Evolutionary conservation across 2,329 filamentous ascomycete genomes (phyloP).

Genomic region (Pseudogymnoascus sp.): DNA sequence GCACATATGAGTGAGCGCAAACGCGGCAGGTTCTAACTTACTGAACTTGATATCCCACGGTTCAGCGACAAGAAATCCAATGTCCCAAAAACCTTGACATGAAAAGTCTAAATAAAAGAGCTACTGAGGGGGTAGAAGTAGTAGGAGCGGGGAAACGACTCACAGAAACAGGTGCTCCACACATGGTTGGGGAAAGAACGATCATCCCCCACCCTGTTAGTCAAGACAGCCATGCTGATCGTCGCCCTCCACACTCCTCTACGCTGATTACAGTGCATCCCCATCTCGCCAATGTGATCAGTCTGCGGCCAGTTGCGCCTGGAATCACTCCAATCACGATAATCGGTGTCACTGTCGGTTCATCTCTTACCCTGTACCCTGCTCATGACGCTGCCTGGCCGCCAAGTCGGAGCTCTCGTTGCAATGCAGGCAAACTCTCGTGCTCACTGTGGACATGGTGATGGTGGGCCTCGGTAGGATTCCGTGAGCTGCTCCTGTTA

Average conservation of each 20-base stretch:
- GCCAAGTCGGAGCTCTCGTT: not conserved
- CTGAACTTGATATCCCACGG: not conserved
- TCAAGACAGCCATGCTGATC: not conserved
- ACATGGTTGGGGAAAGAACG: not conserved
- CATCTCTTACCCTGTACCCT: not conserved
- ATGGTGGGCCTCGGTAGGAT: not conserved
- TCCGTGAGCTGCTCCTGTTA: not conserved
- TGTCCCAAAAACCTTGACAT: not conserved
- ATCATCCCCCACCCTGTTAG: not conserved
- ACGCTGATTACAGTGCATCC: not conserved
- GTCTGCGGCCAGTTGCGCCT: not conserved
- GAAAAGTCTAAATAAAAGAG: not conserved
- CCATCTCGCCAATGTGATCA: not conserved
- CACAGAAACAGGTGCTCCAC: not conserved
- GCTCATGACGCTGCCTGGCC: not conserved
- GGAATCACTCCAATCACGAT: not conserved
- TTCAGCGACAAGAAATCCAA: not conserved
- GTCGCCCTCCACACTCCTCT: not conserved
- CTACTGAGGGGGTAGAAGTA: not conserved
- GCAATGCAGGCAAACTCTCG: not conserved
- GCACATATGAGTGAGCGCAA: not conserved
- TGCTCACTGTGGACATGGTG: not conserved
- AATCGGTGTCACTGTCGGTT: not conserved
- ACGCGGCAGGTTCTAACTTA: not conserved
- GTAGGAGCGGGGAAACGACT: not conserved